phyloP scores from a whole-genome alignment of 2,329 filamentous ascomycete species.

The Biscogniauxia mediterranea region DNA sequence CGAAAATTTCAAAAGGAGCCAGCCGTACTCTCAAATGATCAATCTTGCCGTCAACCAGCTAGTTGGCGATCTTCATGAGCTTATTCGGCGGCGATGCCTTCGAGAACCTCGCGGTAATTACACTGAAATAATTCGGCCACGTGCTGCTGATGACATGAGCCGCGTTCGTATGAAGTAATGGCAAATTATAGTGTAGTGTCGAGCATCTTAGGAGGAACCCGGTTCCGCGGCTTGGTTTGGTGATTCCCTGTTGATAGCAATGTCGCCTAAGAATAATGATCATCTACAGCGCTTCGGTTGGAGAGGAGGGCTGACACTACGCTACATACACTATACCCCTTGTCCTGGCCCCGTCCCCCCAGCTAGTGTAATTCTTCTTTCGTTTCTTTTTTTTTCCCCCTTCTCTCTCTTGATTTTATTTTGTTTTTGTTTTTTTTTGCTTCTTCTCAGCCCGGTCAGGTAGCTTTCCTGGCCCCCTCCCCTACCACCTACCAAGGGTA shows the following conservation, averaged over 20 bases:
- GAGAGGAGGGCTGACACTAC: neutral
- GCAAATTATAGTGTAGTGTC: neutral
- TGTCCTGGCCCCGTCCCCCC: neutral
- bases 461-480: neutral
- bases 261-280: constrained; percentile 20
- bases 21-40: neutral
- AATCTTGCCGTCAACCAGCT: neutral
- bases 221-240: constrained; percentile 13
- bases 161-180: neutral
- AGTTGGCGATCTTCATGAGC: constrained; percentile 3
- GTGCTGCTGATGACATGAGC: constrained; percentile 1
- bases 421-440: neutral
- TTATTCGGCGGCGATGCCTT: constrained; percentile 1
- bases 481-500: neutral
- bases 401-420: constrained; percentile 2
- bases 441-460: constrained; percentile 10
- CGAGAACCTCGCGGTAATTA: neutral
- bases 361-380: neutral
- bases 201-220: constrained; percentile 7
- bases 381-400: no score
- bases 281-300: constrained; percentile 13
- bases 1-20: neutral
- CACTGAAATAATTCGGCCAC: neutral
- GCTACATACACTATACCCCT: neutral
- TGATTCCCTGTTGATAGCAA: constrained; percentile 22